Evolutionary conservation across 768 basidiomycete genomes (phyloP), one percentile per base, ranked within the genome.

Genomic region (Suillus clintonianus): DNA sequence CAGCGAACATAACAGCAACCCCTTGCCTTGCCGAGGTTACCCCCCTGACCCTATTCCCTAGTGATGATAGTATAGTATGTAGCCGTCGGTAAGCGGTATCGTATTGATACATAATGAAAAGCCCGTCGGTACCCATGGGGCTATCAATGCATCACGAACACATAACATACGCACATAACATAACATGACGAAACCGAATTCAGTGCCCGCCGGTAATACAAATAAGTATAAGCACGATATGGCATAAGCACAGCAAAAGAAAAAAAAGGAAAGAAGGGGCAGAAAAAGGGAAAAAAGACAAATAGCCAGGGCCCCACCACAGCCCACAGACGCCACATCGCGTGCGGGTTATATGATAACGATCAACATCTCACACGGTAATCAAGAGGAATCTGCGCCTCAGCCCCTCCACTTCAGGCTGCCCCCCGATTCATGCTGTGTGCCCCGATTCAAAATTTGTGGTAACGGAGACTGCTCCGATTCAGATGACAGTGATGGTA

Each of bases 301-400:
- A n/a, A 15, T 19, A 43, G 50, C 37, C 48, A 30, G 19, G 5
- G 27, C 56, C 9, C 34, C 30, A n/a, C n/a, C 7, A 34, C 22
- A 62, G 45, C 27, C 42, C 45, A 36, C 19, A 41, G 13, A 37
- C 36, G 54, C 54, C 54, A 56, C 47, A 61, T 11, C 62, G 15
- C 62, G 50, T 61, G 64, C 62, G 63, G 65, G 19, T 47, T 37
- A 34, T 32, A 48, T 53, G 54, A 8, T 57, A 53, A 61, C 42
- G 51, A 6, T 6, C 30, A 24, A 63, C n/a, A 27, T 56, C 45
- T 61, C n/a, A 59, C 54, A 67, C 74, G 72, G 70, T 71, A 67
- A 74, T 74, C 72, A 76, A 56, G 66, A 67, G 65, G 72, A n/a
- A n/a, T n/a, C 72, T 64, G 60, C 59, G 54, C 36, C 24, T 5